A percentile compares a stretch with the other conserved stretches of the same genome.
phyloP scores from a whole-genome alignment of 768 basidiomycete genomes.

The Suillus variegatus region DNA sequence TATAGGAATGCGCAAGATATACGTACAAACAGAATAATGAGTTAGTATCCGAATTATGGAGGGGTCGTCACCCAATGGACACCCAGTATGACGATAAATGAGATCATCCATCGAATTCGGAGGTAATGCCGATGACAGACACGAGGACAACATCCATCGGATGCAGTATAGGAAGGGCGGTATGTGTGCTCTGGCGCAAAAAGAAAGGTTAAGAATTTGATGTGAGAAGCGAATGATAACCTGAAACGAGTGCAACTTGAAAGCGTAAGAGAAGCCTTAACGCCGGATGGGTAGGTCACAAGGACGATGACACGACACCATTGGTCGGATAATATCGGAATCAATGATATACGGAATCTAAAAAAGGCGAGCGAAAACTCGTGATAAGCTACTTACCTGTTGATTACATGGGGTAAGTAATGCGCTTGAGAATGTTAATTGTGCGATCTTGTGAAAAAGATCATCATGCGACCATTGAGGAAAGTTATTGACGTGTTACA shows the following conservation, averaged over 20 bases:
- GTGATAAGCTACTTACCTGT: not conserved
- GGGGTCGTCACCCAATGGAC: not conserved
- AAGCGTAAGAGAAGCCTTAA: not conserved
- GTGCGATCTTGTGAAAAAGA: not conserved
- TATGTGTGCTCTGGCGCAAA: too few relatives aligned
- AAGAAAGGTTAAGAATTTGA: not conserved
- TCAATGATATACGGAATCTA: not conserved
- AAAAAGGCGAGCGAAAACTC: not conserved
- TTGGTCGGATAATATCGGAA: not conserved
- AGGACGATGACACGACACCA: not conserved
- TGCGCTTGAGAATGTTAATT: not conserved
- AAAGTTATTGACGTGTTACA: not conserved
- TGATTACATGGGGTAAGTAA: not conserved
- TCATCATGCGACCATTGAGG: not conserved
- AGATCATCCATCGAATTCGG: not conserved
- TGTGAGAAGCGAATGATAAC: not conserved
- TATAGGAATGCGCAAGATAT: conserved; percentile 19
- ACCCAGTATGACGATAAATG: not conserved
- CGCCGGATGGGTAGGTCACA: not conserved
- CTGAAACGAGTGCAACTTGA: not conserved
- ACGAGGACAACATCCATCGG: conserved; percentile 11
- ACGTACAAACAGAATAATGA: conserved; percentile 9
- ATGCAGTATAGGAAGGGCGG: not conserved
- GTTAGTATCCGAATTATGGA: too few relatives aligned
- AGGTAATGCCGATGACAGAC: not conserved